Base-by-base conservation (phyloP, 495 filamentous ascomycete species). In the Peziza echinospora region DNA sequence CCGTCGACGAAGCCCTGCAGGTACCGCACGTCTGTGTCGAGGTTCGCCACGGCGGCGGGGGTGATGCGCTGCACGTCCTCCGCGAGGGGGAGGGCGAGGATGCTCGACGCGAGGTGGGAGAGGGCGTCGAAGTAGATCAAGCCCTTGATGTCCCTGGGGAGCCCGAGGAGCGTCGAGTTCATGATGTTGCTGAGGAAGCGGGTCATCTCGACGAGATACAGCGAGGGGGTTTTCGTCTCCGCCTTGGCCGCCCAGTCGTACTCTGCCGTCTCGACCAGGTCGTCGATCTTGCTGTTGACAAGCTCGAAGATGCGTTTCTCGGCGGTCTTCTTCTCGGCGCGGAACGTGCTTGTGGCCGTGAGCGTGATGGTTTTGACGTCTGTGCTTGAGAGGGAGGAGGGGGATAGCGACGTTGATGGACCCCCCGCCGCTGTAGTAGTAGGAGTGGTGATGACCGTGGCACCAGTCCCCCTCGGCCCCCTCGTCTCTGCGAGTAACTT, bases 231-330 rank as follows among this genome's bases (percentile, higher is more conserved):
- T 5, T 62, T 68, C 5, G 75, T 73, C 24, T 70, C 63, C 6
- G 64, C 71, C 17, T 68, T 66, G 5, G 82, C 70, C 65, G 74
- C 82, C 85, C 89, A 99, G 58, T 96, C 80, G 54, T 96, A 99
- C 58, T 96, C 91, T 24, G 89, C 86, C 0, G 84, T 93, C 55
- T 91, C 86, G 26, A 99, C 80, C 22, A 99, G 75, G 58, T 96
- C 91, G 53, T 96, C 87, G 52, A 99, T 94, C 62, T 99, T 99
- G 41, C 82, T 91, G 62, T 96, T 94, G 41, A 99, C 89, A 0
- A 99, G 71, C 63, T 96, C 91, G 58, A 99, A 99, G 44, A 99
- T 93, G 13, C 89, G 80, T 62, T 94, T 93, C 55, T 93, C 86
- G 6, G 89, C 89, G 1, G 81, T 84, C 65, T 93, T 93, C 64